Evolutionary conservation across 2,329 filamentous ascomycete genomes (phyloP).

Genomic region (Dothistroma septosporum): DNA sequence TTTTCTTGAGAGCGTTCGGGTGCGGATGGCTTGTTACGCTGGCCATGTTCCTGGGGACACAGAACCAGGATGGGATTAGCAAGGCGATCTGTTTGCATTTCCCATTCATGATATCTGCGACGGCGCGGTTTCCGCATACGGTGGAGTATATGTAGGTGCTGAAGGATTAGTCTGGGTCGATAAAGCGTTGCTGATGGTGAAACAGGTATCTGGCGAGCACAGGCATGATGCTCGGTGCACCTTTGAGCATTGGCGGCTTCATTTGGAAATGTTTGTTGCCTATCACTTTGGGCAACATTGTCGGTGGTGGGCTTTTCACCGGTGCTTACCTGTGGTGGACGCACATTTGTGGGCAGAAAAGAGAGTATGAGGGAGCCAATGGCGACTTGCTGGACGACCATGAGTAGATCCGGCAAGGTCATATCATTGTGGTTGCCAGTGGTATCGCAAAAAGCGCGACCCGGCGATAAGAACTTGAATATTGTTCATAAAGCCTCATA

Average conservation of each 20-base stretch:
- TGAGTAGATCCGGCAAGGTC: not conserved
- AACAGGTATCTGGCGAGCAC: constrained; percentile 20
- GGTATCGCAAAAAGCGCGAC: too few species aligned
- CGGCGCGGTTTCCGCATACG: constrained; percentile 28
- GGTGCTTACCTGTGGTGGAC: constrained; percentile 23
- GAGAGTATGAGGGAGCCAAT: not conserved
- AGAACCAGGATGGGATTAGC: constrained; percentile 31
- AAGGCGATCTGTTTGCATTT: constrained; percentile 28
- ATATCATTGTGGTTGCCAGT: too few species aligned
- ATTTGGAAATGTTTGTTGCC: constrained; percentile 30
- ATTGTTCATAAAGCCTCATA: too few species aligned
- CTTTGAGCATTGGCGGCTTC: constrained; percentile 22
- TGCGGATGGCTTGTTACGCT: constrained; percentile 31
- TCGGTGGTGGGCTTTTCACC: constrained; percentile 26
- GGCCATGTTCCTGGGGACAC: constrained; percentile 31
- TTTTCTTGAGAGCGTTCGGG: constrained; percentile 28
- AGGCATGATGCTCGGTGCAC: constrained; percentile 26
- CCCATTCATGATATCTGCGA: constrained; percentile 29
- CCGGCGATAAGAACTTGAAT: too few species aligned
- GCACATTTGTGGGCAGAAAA: constrained; percentile 5
- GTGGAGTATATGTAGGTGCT: constrained; percentile 30
- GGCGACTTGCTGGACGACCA: constrained; percentile 8
- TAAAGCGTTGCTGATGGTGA: not conserved
- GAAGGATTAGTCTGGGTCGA: not conserved
- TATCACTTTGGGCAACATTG: constrained; percentile 27